These are phyloP conservation scores for Gossypium aridum DNA, from an alignment of 441 rosid species.

Conservation along the genomic window DNA sequence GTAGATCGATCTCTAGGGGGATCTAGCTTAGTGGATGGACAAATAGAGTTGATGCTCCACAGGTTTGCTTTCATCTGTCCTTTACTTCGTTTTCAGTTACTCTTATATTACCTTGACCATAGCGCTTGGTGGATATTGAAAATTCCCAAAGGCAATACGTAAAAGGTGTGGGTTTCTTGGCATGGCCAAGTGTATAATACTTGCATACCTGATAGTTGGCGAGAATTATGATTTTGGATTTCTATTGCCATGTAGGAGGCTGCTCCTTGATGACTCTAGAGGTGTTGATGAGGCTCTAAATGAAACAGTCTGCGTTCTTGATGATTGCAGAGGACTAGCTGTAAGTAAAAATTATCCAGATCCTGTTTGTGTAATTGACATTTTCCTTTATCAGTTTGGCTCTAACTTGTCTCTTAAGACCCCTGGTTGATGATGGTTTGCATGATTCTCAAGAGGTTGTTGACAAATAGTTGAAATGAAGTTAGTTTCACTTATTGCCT, in stretches of 20 bases:
- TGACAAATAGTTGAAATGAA: neutral
- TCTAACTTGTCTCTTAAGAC: neutral
- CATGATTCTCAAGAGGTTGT: neutral
- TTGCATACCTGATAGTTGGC: neutral
- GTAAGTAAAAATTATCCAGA: constrained; percentile 38
- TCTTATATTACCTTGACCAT: neutral
- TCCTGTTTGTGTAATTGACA: neutral
- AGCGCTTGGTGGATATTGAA: neutral
- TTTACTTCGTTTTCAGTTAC: neutral
- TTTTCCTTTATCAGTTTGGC: neutral
- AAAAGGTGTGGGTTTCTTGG: constrained; percentile 1
- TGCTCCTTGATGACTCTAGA: constrained; percentile 84
- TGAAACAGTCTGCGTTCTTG: constrained; percentile 73
- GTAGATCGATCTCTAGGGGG: constrained; percentile 94
- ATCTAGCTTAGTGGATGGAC: constrained; percentile 84
- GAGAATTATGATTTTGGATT: constrained; percentile 5
- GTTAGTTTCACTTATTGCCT: neutral
- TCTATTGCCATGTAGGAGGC: constrained; percentile 55
- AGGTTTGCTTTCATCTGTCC: constrained; percentile 38
- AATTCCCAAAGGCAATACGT: neutral
- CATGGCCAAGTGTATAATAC: neutral
- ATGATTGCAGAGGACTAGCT: constrained; percentile 69
- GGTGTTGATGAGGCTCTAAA: constrained; percentile 91
- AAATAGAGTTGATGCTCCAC: constrained; percentile 95
- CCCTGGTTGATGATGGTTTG: neutral